Evolutionary conservation across 352 stramenopile genomes (phyloP).

Genomic region (Phytophthora hibernalis): DNA sequence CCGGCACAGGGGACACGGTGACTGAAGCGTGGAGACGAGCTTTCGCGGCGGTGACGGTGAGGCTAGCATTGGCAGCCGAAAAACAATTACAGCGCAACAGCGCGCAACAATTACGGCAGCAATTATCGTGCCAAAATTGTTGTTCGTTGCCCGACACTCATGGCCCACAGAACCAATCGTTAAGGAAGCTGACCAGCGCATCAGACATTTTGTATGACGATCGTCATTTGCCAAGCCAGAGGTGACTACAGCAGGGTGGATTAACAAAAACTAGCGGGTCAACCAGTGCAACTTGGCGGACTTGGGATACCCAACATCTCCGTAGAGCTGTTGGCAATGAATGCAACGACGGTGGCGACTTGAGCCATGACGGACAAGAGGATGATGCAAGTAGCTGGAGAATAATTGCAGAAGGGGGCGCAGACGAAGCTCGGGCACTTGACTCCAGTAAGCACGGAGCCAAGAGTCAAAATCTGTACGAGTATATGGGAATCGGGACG

Average conservation of each 20-base stretch:
- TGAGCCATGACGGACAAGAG: neutral
- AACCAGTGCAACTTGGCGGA: neutral
- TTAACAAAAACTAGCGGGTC: neutral
- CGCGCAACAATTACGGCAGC: neutral
- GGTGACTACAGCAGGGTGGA: neutral
- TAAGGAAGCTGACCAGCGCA: neutral
- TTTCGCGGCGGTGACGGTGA: neutral
- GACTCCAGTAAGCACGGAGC: too few relatives aligned
- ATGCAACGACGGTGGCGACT: neutral
- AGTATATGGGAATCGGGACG: too few relatives aligned
- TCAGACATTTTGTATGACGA: slow-evolving; percentile 7
- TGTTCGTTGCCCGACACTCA: neutral
- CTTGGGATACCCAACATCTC: neutral
- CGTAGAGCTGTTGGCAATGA: neutral
- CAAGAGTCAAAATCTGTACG: too few relatives aligned
- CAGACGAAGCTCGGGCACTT: too few relatives aligned
- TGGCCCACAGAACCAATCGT: neutral
- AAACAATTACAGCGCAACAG: neutral
- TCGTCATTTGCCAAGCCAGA: neutral
- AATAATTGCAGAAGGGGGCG: too few relatives aligned
- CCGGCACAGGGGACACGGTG: neutral
- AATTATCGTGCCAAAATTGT: neutral
- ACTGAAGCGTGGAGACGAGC: neutral
- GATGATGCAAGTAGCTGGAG: too few relatives aligned
- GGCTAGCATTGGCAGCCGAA: neutral